Base-by-base conservation (phyloP, 768 basidiomycete species). In the Tubosaeta sp. region DNA sequence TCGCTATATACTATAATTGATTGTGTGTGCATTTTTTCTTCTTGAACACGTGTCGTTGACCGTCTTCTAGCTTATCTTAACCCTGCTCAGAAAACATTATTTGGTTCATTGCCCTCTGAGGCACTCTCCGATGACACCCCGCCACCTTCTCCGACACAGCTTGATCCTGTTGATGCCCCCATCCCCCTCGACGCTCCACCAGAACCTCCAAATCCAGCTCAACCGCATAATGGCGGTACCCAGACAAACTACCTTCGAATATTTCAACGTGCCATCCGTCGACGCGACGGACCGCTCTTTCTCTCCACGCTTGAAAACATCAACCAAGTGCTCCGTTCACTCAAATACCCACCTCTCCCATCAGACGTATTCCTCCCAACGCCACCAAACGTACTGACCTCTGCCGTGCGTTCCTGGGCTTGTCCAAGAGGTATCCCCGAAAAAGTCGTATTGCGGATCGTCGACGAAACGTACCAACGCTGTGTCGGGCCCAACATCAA, bases 391-490 rank as follows among this genome's bases (percentile, higher is more conserved):
- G 54, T 69, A 2, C 65, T 90, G 13, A 79, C 72, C 62, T 65
- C 72, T 18, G 65, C 69, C 2, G 71, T 83, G 34, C 48, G 31
- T 34, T 59, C 68, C 0, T 88, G 86, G 85, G 21, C 50, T 42
- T 32, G 50, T 24, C 38, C 57, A 18, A 70, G 60, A 1, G 83
- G 81, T 3, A 63, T 94, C 24, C 87, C 84, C 0, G 73, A 81
- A 42, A 76, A 79, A 30, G 79, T 94, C 2, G 73, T 87, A 51
- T 76, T 83, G 72, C 83, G 86, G 36, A 79, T 95, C 43, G 76
- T 89, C 46, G 92, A 94, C 39, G 93, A 97, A 73, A 89, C 86
- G 32, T 98, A 99, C 62, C 92, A 97, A 62, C 82, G 96, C 24
- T 82, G 84, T 16, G 94, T 97, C 1, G 94, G 94, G 6, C 96